Base-by-base conservation (phyloP, 176 grass and related monocot species). In the Themeda triandra region DNA sequence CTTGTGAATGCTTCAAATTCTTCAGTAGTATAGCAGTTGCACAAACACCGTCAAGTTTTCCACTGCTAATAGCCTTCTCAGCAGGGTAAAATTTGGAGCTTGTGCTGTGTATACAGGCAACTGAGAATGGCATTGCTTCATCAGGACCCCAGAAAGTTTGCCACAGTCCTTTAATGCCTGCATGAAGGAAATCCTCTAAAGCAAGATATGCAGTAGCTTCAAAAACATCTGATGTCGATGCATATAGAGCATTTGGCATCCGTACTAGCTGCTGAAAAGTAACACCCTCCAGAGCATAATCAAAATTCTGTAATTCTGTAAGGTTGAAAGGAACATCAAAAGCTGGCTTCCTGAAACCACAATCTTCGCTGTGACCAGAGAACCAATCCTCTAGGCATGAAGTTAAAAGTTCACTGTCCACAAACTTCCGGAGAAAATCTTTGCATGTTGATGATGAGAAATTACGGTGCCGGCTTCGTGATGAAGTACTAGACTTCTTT, bases 101-200 rank as follows among this genome's bases (percentile, higher is more conserved):
- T 78, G 96, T 92, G 78, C 93, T 95, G 72, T 98, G 93, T 93
- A 98, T 98, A 80, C 93, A 95, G 27, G 91, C 93, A 75, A 98
- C 96, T 44, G 93, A 92, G 54, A 89, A 98, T 54, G 96, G 96
- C 86, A 95, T 79, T 19, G 87, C 40, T 79, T 84, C 89, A 88
- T 94, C 93, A 83, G 87, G 86, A 25, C 91, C 91, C 96, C 96
- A 95, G 70, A 98, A 98, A 64, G 93, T 92, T 77, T 89, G 86
- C 96, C 91, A 98, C 49, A 98, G 56, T 44, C 96, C 96, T 75
- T 95, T 95, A 46, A 98, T 87, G 66, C 85, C 74, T 15, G 96
- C 91, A 81, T 98, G 91, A 70, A 98, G 86, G 88, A 98, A 98
- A 84, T 98, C 96, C 82, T 98, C 96, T 36, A 98, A 80, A 35